Evolutionary conservation across 1,284 basidiomycete species (phyloP), one percentile per base, ranked within the genome.

Genomic region (Apiotrichum gracile): DNA sequence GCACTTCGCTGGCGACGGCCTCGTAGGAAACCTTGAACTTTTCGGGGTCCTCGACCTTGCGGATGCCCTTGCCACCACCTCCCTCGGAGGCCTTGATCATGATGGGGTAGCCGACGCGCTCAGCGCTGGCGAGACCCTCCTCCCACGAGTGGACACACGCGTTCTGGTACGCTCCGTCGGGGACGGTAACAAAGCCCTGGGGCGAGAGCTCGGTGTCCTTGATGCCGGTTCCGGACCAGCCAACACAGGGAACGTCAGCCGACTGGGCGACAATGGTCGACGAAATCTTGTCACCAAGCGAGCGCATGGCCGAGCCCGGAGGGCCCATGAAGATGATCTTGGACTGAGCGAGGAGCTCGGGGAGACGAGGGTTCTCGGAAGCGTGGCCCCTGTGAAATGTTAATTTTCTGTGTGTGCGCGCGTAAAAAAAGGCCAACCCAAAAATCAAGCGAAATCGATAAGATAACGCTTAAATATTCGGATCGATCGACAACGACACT

Each of bases 1-100:
- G 93, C 62, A 99, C 94, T 77, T 99, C 96, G 67, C 91, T 89
- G 35, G 86, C 84, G 10, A 98, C 96, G 7, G 96, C 96, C 66
- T 88, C 83, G 78, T 87, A 94, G 57, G 91, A 85, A 68, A 91
- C 92, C 78, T 88, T 91, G 81, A 99, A 98, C 52, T 83, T 84
- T 43, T 91, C 87, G 3, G 85, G 78, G 45, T 79, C 78, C 47
- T 92, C 88, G 24, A 97, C 93, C 78, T 88, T 96, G 52, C 92
- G 82, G 58, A 97, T 97, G 78, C 96, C 96, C 76, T 99, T 99
- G 58, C 96, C 96, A 76, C 96, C 96, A 66, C 96, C 96, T 67
- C 96, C 96, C 75, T 99, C 96, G 63, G 88, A 91, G 10, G 96
- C 96, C 80, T 99, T 99, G 80, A 99, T 98, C 96, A 99, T 98